Conservation (phyloP, 2,329 filamentous ascomycete genomes). For the Fusarium mangiferae region DNA sequence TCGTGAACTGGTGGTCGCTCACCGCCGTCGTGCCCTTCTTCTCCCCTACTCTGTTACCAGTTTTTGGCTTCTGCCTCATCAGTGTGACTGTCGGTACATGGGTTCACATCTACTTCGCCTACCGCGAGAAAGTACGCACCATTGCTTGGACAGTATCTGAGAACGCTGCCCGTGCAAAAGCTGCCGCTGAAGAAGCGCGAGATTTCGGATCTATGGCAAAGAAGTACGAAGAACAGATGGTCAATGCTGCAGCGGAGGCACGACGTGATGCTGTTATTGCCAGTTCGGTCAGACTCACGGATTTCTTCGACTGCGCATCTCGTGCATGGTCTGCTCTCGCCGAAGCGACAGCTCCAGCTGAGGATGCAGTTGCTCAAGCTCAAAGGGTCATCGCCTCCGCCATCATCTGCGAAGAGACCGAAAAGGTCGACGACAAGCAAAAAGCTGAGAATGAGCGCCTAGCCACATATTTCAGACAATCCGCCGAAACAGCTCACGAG, state of each 20-base stretch:
- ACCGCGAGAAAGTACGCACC: slow-evolving; percentile 11
- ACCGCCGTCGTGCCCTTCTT: slow-evolving; percentile 23
- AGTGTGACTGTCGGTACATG: slow-evolving; percentile 14
- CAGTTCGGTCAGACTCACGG: neutral
- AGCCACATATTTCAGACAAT: slow-evolving; percentile 18
- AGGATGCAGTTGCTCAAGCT: slow-evolving; percentile 24
- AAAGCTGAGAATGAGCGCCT: slow-evolving; percentile 13
- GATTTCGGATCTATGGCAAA: slow-evolving; percentile 11
- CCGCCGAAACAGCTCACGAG: slow-evolving; percentile 23
- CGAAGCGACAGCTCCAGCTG: slow-evolving; percentile 25
- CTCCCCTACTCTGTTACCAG: neutral
- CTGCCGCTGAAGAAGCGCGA: slow-evolving; percentile 8
- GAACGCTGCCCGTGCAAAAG: slow-evolving; percentile 16
- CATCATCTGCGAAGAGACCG: slow-evolving; percentile 13
- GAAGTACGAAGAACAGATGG: slow-evolving; percentile 27
- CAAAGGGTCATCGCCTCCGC: slow-evolving; percentile 20
- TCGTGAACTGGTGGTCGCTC: slow-evolving; percentile 27
- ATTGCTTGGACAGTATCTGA: slow-evolving; percentile 1
- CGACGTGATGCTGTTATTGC: slow-evolving; percentile 15
- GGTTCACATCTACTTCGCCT: slow-evolving; percentile 17
- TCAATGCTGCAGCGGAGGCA: neutral
- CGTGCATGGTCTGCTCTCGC: slow-evolving; percentile 22
- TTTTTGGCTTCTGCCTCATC: slow-evolving; percentile 7
- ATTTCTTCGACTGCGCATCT: slow-evolving; percentile 23
- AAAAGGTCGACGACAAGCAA: slow-evolving; percentile 22